Percentiles rank a stretch among this genome's conserved stretches.
Conservation (phyloP, 164 flowering plant genomes). For the Umbilicus rupestris region DNA sequence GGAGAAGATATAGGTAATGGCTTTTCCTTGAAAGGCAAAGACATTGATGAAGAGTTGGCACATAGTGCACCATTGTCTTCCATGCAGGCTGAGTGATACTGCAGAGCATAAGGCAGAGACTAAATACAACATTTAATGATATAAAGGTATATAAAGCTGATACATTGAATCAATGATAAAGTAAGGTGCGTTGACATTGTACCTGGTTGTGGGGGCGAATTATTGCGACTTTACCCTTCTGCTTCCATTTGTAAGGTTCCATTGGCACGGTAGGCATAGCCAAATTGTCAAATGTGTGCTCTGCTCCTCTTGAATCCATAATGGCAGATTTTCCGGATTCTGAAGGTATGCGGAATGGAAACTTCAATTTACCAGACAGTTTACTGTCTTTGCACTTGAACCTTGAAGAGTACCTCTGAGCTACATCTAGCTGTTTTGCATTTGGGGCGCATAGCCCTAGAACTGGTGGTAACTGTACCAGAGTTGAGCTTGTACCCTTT, state of each 20-base stretch:
- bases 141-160: background rate
- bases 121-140: background rate
- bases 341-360: constrained; percentile 50
- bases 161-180: constrained; percentile 5
- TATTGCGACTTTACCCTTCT: constrained; percentile 21
- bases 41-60: constrained; percentile 25
- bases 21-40: constrained; percentile 47
- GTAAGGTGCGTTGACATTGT: constrained; percentile 14
- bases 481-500: constrained; percentile 24
- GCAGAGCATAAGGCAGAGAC: constrained; percentile 23
- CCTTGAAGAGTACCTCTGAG: constrained; percentile 30
- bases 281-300: constrained; percentile 23
- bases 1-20: constrained; percentile 37
- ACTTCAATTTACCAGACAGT: constrained; percentile 38
- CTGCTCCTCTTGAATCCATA: constrained; percentile 25
- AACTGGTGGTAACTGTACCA: constrained; percentile 53
- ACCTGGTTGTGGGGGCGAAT: constrained; percentile 41
- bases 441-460: constrained; percentile 90
- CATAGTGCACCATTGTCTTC: constrained; percentile 32
- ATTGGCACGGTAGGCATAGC: constrained; percentile 24
- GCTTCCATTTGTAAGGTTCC: constrained; percentile 23
- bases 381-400: constrained; percentile 31
- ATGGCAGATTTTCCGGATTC: constrained; percentile 27
- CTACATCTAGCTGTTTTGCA: constrained; percentile 44
- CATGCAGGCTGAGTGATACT: constrained; percentile 31